Evolutionary conservation across 495 filamentous ascomycete species (phyloP).

Genomic region (Venustampulla echinocandica): DNA sequence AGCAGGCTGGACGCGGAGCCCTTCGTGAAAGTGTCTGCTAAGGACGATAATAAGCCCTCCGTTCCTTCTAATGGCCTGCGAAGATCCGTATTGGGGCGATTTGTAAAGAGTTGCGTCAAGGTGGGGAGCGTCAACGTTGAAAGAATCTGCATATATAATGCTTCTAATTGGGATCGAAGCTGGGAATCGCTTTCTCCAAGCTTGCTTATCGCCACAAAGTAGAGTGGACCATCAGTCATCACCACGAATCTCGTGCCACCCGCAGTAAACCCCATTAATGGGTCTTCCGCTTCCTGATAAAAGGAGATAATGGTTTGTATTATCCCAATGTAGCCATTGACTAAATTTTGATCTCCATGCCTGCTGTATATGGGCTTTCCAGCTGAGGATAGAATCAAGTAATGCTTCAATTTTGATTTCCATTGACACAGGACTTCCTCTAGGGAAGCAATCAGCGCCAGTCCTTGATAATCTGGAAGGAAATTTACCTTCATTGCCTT

Average conservation of each 20-base stretch:
- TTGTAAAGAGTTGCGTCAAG: conserved; percentile 80
- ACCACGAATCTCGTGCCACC: conserved; percentile 79
- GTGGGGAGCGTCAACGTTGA: conserved; percentile 88
- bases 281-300: conserved; percentile 71
- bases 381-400: conserved; percentile 87
- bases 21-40: conserved; percentile 89
- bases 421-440: conserved; percentile 61
- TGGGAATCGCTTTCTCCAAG: conserved; percentile 86
- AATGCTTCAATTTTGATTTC: conserved; percentile 91
- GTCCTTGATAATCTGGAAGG: neutral
- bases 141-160: conserved; percentile 94
- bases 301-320: conserved; percentile 97
- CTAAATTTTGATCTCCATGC: conserved; percentile 79
- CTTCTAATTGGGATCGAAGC: conserved; percentile 80
- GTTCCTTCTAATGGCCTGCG: conserved; percentile 90
- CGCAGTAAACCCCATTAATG: conserved; percentile 72
- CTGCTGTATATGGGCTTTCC: conserved; percentile 98
- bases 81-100: conserved; percentile 84
- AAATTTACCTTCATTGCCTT: conserved; percentile 57
- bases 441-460: conserved; percentile 22
- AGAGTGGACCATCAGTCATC: conserved; percentile 71
- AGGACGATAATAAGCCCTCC: conserved; percentile 78
- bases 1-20: conserved; percentile 85
- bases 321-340: conserved; percentile 90
- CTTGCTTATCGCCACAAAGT: conserved; percentile 86